Conservation (phyloP, 352 stramenopile species). For the Phytophthora pluvialis region DNA sequence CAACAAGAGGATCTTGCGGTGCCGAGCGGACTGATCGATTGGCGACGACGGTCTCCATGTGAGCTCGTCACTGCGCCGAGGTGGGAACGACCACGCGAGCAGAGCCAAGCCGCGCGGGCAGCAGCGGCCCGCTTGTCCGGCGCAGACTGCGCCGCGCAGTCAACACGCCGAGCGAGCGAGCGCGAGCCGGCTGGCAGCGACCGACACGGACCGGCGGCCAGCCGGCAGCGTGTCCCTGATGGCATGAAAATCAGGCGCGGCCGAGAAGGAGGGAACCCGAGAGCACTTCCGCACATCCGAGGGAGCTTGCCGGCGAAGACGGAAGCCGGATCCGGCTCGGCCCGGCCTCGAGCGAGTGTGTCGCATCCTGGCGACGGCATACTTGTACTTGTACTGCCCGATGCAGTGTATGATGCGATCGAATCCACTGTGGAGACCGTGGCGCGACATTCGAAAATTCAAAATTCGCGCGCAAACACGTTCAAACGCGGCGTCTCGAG, state of each 20-base stretch:
- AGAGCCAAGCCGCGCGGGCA: slow-evolving; percentile 36
- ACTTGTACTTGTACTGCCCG: too few relatives aligned
- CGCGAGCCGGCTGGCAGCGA: slow-evolving; percentile 5
- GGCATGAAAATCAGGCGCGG: slow-evolving; percentile 32
- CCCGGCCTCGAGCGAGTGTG: slow-evolving; percentile 1
- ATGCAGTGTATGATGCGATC: background rate
- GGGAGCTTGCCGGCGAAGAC: slow-evolving; percentile 32
- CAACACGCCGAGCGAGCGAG: slow-evolving; percentile 23
- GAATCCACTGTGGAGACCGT: slow-evolving; percentile 2
- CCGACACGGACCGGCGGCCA: slow-evolving; percentile 21
- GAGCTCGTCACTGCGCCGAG: slow-evolving; percentile 13
- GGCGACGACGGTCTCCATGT: slow-evolving; percentile 26
- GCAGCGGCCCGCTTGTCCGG: slow-evolving; percentile 6
- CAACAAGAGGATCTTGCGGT: slow-evolving; percentile 15
- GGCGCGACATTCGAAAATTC: slow-evolving; percentile 7
- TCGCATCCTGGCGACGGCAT: slow-evolving; percentile 13
- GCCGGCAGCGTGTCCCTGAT: slow-evolving; percentile 36
- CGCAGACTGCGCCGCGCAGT: slow-evolving; percentile 29
- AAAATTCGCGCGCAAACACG: slow-evolving; percentile 3
- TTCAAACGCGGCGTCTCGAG: background rate
- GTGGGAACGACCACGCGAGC: slow-evolving; percentile 24
- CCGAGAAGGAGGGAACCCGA: slow-evolving; percentile 13
- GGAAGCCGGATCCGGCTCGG: slow-evolving; percentile 13
- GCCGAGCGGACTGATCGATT: slow-evolving; percentile 34
- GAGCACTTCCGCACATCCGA: slow-evolving; percentile 37